Evolutionary conservation across 129 eudicot genomes (phyloP).

Genomic region (Flaveria brownii): DNA sequence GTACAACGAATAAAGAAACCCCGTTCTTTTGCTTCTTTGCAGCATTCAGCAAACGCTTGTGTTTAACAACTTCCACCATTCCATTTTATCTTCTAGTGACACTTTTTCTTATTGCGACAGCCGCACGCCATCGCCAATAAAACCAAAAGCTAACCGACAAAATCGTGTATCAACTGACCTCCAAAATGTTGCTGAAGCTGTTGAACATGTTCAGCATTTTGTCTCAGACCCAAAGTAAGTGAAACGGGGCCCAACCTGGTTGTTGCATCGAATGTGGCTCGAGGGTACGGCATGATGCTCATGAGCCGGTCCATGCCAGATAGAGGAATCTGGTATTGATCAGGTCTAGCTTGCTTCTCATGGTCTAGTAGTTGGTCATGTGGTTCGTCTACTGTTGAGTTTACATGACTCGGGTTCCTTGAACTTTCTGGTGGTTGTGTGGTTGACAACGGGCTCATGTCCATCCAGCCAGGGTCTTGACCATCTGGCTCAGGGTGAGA

Average conservation of each 20-base stretch:
- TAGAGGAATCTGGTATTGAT: slow-evolving; percentile 41
- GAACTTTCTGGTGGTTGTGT: slow-evolving; percentile 39
- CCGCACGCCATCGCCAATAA: background rate
- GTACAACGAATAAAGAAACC: slow-evolving; percentile 28
- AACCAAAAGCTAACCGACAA: slow-evolving; percentile 57
- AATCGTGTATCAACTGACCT: slow-evolving; percentile 74
- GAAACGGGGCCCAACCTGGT: slow-evolving; percentile 75
- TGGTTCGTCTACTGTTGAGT: slow-evolving; percentile 20
- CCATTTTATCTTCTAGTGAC: slow-evolving; percentile 23
- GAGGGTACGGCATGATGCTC: slow-evolving; percentile 58
- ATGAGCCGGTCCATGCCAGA: slow-evolving; percentile 56
- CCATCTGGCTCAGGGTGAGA: slow-evolving; percentile 32
- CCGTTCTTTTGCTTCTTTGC: slow-evolving; percentile 10
- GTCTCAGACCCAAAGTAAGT: slow-evolving; percentile 83
- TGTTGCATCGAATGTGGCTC: slow-evolving; percentile 52
- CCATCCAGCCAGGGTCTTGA: slow-evolving; percentile 33
- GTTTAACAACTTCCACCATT: slow-evolving; percentile 27
- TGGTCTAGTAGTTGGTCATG: slow-evolving; percentile 39
- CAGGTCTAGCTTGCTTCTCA: slow-evolving; percentile 57
- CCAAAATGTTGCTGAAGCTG: slow-evolving; percentile 66
- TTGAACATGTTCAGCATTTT: slow-evolving; percentile 59
- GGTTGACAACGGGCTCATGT: slow-evolving; percentile 27
- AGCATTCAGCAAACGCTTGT: slow-evolving; percentile 22
- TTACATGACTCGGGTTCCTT: slow-evolving; percentile 24
- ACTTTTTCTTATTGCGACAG: slow-evolving; percentile 20